Evolutionary conservation across 164 flowering plant species (phyloP).

Genomic region (Liriodendron chinense): DNA sequence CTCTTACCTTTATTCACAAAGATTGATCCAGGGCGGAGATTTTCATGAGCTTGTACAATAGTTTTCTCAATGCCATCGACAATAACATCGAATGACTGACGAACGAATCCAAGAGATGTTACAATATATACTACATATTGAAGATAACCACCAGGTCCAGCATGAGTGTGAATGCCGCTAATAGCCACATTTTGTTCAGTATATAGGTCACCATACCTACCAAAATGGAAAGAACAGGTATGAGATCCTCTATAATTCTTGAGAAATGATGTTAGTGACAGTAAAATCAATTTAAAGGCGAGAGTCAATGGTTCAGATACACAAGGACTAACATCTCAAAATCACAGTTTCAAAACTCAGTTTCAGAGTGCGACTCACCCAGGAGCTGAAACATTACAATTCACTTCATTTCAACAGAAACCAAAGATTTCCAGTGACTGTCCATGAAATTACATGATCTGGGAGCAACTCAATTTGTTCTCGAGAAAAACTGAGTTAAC

Average conservation of each 20-base stretch:
- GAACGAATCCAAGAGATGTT: constrained; percentile 96
- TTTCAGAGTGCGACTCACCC: neutral
- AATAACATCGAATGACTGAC: constrained; percentile 93
- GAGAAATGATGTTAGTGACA: neutral
- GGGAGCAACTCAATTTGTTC: neutral
- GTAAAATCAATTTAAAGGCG: neutral
- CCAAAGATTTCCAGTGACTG: no score
- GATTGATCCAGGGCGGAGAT: constrained; percentile 86
- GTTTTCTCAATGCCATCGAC: constrained; percentile 96
- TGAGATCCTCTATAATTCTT: neutral
- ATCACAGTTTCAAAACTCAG: neutral
- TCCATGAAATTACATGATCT: no score
- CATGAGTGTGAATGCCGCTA: constrained; percentile 97
- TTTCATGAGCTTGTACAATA: constrained; percentile 88
- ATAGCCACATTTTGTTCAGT: constrained; percentile 91
- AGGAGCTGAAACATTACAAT: neutral
- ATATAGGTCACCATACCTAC: constrained; percentile 84
- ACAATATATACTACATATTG: constrained; percentile 89
- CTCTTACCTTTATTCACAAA: constrained; percentile 75
- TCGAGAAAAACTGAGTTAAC: no score
- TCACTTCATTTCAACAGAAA: no score
- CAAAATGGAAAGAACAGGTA: constrained; percentile 4
- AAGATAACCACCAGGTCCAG: constrained; percentile 98
- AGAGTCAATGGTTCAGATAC: neutral
- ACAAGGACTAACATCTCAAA: neutral